phyloP scores from a whole-genome alignment of 2,329 filamentous ascomycete species.

The Lachnellula arida region DNA sequence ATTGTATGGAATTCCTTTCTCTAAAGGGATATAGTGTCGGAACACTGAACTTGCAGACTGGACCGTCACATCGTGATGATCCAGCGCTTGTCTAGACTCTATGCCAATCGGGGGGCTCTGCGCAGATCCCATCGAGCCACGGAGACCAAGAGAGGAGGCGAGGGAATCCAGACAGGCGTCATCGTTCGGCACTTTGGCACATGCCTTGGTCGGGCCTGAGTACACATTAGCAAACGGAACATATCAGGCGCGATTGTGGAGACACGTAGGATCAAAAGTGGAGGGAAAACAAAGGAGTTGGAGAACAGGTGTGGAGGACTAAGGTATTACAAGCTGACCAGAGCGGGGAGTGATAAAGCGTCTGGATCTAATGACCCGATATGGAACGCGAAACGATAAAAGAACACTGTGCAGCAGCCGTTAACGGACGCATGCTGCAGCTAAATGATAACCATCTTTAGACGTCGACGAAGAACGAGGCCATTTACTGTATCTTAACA shows the following conservation, averaged over 20 bases:
- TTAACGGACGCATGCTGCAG: slow-evolving; percentile 25
- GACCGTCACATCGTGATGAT: slow-evolving; percentile 9
- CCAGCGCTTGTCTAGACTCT: slow-evolving; percentile 14
- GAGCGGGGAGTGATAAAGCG: slow-evolving; percentile 22
- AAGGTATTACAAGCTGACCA: slow-evolving; percentile 21
- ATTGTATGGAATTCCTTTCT: slow-evolving; percentile 40
- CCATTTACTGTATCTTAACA: not conserved
- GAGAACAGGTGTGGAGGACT: slow-evolving; percentile 31
- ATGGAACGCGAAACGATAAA: slow-evolving; percentile 26
- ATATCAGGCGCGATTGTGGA: slow-evolving; percentile 25
- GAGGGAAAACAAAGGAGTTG: slow-evolving; percentile 28
- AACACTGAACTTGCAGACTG: slow-evolving; percentile 11
- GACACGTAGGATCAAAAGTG: slow-evolving; percentile 30
- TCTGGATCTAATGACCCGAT: slow-evolving; percentile 31
- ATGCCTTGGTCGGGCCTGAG: slow-evolving; percentile 14
- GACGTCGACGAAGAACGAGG: slow-evolving; percentile 9
- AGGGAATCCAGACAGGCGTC: slow-evolving; percentile 12
- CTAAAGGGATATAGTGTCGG: slow-evolving; percentile 34
- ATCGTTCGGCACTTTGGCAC: slow-evolving; percentile 16
- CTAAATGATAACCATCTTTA: slow-evolving; percentile 14
- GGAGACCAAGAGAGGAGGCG: slow-evolving; percentile 8
- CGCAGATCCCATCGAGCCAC: slow-evolving; percentile 17
- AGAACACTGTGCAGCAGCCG: slow-evolving; percentile 16
- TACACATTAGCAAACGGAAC: slow-evolving; percentile 23
- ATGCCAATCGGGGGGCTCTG: slow-evolving; percentile 20